Evolutionary conservation across 768 basidiomycete genomes (phyloP).

Genomic region (Pholiota conissans): DNA sequence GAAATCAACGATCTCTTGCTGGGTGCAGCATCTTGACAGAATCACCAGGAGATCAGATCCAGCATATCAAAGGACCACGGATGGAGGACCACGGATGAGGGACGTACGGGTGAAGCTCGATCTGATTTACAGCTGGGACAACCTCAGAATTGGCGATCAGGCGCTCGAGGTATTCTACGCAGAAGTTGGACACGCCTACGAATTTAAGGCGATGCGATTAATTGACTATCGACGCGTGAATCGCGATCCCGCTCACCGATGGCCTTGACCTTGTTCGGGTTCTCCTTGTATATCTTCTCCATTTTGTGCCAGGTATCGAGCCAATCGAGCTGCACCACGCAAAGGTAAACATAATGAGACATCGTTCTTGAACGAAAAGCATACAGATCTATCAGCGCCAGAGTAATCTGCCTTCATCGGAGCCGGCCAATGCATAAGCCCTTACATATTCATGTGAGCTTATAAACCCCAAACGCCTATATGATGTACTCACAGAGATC

Average conservation of each 20-base stretch:
- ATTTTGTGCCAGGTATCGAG: conserved; percentile 79
- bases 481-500: conserved; percentile 60
- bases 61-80: no score
- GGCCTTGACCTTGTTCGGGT: conserved; percentile 73
- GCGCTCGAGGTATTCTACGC: conserved; percentile 59
- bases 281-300: conserved; percentile 64
- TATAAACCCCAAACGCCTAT: not conserved
- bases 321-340: conserved; percentile 46
- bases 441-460: conserved; percentile 26
- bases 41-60: not conserved
- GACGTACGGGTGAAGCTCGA: conserved; percentile 73
- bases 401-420: conserved; percentile 60
- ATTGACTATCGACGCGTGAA: not conserved
- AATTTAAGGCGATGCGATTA: not conserved
- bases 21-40: conserved; percentile 51
- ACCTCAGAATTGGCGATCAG: conserved; percentile 57
- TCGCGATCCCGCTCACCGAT: conserved; percentile 49
- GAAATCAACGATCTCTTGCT: conserved; percentile 63
- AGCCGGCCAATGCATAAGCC: conserved; percentile 84
- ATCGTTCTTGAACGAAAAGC: conserved; percentile 1
- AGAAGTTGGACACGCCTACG: conserved; percentile 70
- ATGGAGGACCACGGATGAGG: no score
- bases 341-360: not conserved
- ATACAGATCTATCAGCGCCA: conserved; percentile 45
- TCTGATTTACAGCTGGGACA: conserved; percentile 78